Conservation (phyloP, 805 yeast species). For the Zygoascus bituminiphila region DNA sequence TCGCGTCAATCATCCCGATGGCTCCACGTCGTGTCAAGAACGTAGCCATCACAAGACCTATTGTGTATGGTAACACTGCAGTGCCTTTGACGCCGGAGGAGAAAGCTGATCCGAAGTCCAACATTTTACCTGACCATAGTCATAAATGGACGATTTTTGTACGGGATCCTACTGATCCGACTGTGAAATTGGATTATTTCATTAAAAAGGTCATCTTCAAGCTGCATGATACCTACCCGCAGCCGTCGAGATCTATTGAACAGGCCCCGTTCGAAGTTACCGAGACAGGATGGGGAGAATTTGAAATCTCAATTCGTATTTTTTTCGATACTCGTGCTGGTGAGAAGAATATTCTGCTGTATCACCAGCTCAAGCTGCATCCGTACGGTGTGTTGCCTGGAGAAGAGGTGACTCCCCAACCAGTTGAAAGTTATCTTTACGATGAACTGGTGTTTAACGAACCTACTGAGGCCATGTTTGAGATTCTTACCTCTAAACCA, state of each 20-base stretch:
- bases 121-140: conserved; percentile 82
- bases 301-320: conserved; percentile 81
- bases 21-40: conserved; percentile 30
- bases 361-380: conserved; percentile 86
- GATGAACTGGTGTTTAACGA: conserved; percentile 94
- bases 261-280: conserved; percentile 89
- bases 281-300: conserved; percentile 99
- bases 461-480: conserved; percentile 87
- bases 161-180: conserved; percentile 38
- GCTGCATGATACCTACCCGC: conserved; percentile 87
- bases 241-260: conserved; percentile 78
- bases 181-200: conserved; percentile 66
- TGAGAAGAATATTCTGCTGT: conserved; percentile 77
- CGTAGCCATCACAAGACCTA: conserved; percentile 66
- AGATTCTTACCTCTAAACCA: conserved; percentile 48
- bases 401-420: conserved; percentile 36
- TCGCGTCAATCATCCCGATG: too few species aligned
- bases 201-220: conserved; percentile 90
- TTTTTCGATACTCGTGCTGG: conserved; percentile 54
- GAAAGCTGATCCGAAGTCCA: conserved; percentile 34
- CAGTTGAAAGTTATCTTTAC: conserved; percentile 55
- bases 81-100: conserved; percentile 48
- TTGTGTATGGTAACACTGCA: conserved; percentile 75
- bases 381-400: conserved; percentile 46
- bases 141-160: conserved; percentile 94